Evolutionary conservation across 768 basidiomycete species (phyloP), one percentile per base, ranked within the genome.

Genomic region (Amanita brunnescens): DNA sequence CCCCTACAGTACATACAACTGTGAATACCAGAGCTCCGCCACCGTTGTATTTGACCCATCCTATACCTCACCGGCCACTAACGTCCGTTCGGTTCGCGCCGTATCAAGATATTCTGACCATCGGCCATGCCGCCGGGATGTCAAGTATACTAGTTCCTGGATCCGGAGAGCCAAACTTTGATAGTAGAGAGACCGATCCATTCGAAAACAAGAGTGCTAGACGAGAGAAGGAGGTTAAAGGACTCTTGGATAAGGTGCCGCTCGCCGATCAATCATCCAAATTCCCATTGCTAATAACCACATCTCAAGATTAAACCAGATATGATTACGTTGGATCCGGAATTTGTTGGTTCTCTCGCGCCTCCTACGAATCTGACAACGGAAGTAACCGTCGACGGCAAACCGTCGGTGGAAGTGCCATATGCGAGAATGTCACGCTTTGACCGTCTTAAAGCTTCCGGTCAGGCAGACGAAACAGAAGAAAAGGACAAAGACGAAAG

Each of bases 161-260:
- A 23, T 71, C 84, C 7, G 96, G 95, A 30, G 94, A 98, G 65
- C 81, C 94, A 41, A 93, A 96, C 73, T 95, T 93, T 64, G 96
- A 99, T 61, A 88, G 86, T 52, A 65, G 76, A 12, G 96, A 98
- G 65, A 90, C 91, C 0, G 94, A 99, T 78, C 92, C 94, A 2
- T 97, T 87, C 70, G 95, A 99, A 67, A 79, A 84, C 60, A 81
- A 78, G 64, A 83, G 80, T 55, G 75, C 87, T 18, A 69, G 92
- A 52, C 75, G 89, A 49, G 96, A 98, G 70, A 76, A 89, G 51
- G 96, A 98, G 66, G 91, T 98, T 60, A 85, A 88, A 64, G 78
- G 75, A 39, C 77, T 99, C 10, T 70, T 99, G 54, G 95, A 99
- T 65, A 94, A 95, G 77, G 85, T 86, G 18, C 6, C 67, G 56